Base-by-base conservation (phyloP, 345 rosid species). In the Cardiospermum halicacabum region DNA sequence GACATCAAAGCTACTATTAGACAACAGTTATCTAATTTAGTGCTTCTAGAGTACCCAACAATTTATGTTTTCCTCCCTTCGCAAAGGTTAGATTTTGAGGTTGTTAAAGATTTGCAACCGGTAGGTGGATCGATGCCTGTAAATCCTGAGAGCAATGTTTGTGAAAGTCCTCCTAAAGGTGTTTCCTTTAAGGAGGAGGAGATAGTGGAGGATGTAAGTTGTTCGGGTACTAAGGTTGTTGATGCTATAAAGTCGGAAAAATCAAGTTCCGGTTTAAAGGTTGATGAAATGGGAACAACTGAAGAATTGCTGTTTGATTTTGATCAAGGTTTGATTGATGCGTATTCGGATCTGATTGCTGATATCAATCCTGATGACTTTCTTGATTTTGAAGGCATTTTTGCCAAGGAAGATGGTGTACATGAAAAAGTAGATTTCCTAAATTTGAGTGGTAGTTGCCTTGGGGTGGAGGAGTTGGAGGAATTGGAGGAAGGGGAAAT, bases 401-500 rank as follows among this genome's bases (percentile, higher is more conserved):
- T 75, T 70, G 63, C 74, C 47, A 72, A 75, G 70, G 79, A 78
- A 58, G 72, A 61, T 31, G 75, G 65, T 67, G 68, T 55, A 19
- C 74, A 68, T 58, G 84, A 70, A 31, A 61, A 56, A 34, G 65
- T 19, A n/a, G 70, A 34, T 64, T 67, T 72, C 57, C 47, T 54
- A 34, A 68, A 58, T 73, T 60, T 60, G 4, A 63, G 68, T 42
- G 64, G 53, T 50, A 64, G 28, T 51, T 54, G 64, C 32, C 18
- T 60, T 25, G 58, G 18, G 59, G 69, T 16, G 7, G 82, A 81
- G 64, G 98, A 81, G 61, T 72, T 85, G 64, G 98, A 93, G 82
- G 98, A 93, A 74, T 96, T 94, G 21, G 98, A 90, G 69, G 88
- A 90, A 69, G 68, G 65, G 16, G 84, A 89, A n/a, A n/a, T n/a